These are phyloP conservation scores for Paecilomyces fulvus DNA, from an alignment of 2,329 filamentous ascomycete species.

Conservation along the genomic window DNA sequence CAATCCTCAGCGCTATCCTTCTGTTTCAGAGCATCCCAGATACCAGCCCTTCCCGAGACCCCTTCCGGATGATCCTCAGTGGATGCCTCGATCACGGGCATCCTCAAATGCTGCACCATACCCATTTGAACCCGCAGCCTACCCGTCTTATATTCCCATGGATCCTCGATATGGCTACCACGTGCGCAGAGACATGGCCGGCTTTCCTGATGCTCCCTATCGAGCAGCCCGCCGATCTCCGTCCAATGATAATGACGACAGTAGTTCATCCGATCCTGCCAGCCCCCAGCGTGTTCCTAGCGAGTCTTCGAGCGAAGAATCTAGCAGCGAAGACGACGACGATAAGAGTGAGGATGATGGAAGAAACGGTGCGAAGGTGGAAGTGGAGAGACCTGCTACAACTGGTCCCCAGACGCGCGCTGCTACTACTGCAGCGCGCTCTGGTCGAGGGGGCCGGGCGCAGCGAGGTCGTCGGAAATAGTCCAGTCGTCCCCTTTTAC, in stretches of 20 bases:
- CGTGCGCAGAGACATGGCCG: constrained; percentile 13
- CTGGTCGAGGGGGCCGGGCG: constrained; percentile 13
- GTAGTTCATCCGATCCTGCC: constrained; percentile 8
- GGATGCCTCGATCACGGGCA: constrained; percentile 34
- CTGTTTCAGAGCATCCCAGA: constrained; percentile 27
- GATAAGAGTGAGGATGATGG: constrained; percentile 22
- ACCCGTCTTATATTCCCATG: constrained; percentile 20
- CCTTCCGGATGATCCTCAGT: constrained; percentile 42
- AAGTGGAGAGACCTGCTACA: constrained; percentile 17
- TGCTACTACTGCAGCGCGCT: constrained; percentile 6
- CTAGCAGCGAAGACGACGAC: constrained; percentile 11
- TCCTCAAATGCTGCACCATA: constrained; percentile 24
- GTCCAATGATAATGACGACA: constrained; percentile 10
- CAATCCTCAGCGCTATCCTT: constrained; percentile 26
- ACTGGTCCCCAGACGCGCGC: constrained; percentile 12
- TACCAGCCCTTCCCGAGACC: constrained; percentile 28
- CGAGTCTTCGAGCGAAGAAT: constrained; percentile 11
- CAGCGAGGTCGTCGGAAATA: constrained; percentile 15
- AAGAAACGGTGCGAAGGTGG: constrained; percentile 20
- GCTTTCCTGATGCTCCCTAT: constrained; percentile 12
- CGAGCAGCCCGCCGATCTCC: constrained; percentile 14
- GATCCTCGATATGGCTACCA: constrained; percentile 23
- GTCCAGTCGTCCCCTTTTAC: constrained; percentile 2
- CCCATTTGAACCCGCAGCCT: constrained; percentile 20
- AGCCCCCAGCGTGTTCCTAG: constrained; percentile 9